A percentile compares a stretch with the other conserved stretches of the same genome.
These are phyloP conservation scores for Penicillium mononematosum DNA, from an alignment of 495 filamentous ascomycete genomes.

Conservation along the genomic window DNA sequence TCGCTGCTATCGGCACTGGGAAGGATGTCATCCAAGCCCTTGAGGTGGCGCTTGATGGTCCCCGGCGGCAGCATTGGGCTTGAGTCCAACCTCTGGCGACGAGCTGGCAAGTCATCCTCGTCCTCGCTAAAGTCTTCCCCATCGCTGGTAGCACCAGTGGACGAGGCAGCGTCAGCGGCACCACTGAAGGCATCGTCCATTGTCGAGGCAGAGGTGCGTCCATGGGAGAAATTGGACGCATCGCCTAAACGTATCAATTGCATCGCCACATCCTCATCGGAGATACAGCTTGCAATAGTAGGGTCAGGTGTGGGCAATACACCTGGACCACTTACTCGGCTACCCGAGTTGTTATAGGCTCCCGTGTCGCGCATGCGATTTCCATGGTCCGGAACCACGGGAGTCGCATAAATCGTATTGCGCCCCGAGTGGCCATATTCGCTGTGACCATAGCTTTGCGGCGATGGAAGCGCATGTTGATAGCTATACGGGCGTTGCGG, in stretches of 20 bases:
- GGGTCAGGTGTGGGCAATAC: conserved; percentile 90
- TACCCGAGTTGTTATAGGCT: conserved; percentile 38
- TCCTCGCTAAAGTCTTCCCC: conserved; percentile 75
- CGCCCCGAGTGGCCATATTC: conserved; percentile 48
- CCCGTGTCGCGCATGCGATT: conserved; percentile 62
- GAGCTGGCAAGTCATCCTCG: conserved; percentile 61
- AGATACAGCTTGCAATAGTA: conserved; percentile 90
- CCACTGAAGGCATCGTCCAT: conserved; percentile 89
- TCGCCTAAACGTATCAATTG: conserved; percentile 95
- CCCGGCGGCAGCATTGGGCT: conserved; percentile 53
- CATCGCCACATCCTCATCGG: conserved; percentile 95
- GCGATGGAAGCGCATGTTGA: conserved; percentile 70
- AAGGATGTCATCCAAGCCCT: conserved; percentile 60
- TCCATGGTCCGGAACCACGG: conserved; percentile 58
- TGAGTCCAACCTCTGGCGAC: conserved; percentile 60
- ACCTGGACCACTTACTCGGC: conserved; percentile 48
- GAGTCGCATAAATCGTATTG: conserved; percentile 48
- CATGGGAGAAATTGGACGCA: conserved; percentile 82
- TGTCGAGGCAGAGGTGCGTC: conserved; percentile 89
- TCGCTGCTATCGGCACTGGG: conserved; percentile 69
- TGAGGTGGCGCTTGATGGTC: conserved; percentile 52
- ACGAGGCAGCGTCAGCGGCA: conserved; percentile 80
- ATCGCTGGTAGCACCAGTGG: conserved; percentile 76
- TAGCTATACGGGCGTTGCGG: conserved; percentile 73
- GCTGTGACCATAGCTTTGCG: conserved; percentile 66